Conservation (phyloP, 2,329 filamentous ascomycete genomes). For the Alternaria ventricosa region DNA sequence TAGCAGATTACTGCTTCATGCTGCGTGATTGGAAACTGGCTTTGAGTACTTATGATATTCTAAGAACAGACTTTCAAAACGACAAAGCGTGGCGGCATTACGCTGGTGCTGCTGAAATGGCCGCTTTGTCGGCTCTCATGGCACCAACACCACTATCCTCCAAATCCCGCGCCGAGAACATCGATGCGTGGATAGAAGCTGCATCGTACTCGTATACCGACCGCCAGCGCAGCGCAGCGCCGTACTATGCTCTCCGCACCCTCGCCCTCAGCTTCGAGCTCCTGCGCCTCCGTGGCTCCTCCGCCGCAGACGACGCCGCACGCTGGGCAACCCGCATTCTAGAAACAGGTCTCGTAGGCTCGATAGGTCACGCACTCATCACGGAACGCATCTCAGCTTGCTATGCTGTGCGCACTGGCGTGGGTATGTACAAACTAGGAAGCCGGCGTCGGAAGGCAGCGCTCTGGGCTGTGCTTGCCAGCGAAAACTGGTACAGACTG, state of each 20-base stretch:
- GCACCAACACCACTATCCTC: constrained; percentile 73
- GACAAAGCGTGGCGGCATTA: constrained; percentile 98
- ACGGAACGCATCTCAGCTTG: constrained; percentile 86
- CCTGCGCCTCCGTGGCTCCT: constrained; percentile 77
- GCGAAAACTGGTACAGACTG: constrained; percentile 82
- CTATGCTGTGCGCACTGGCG: constrained; percentile 75
- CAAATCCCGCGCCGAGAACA: constrained; percentile 78
- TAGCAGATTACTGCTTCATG: constrained; percentile 97
- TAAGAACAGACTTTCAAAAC: constrained; percentile 87
- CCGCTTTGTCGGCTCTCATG: constrained; percentile 81
- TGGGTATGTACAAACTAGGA: constrained; percentile 72
- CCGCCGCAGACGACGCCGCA: constrained; percentile 83
- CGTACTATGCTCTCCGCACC: constrained; percentile 81
- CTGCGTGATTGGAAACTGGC: constrained; percentile 94
- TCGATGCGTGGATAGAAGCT: constrained; percentile 87
- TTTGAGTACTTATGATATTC: constrained; percentile 87
- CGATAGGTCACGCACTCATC: constrained; percentile 79
- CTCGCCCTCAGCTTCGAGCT: constrained; percentile 81
- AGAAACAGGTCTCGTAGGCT: constrained; percentile 73
- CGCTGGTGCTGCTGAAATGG: constrained; percentile 94
- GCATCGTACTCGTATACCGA: constrained; percentile 93
- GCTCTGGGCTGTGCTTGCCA: constrained; percentile 83
- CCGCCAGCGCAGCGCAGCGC: constrained; percentile 70
- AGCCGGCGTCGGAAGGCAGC: constrained; percentile 82
- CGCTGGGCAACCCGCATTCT: constrained; percentile 83